These are phyloP conservation scores for Cladosporium sp. DNA, from an alignment of 2,329 filamentous ascomycete genomes.

Conservation along the genomic window DNA sequence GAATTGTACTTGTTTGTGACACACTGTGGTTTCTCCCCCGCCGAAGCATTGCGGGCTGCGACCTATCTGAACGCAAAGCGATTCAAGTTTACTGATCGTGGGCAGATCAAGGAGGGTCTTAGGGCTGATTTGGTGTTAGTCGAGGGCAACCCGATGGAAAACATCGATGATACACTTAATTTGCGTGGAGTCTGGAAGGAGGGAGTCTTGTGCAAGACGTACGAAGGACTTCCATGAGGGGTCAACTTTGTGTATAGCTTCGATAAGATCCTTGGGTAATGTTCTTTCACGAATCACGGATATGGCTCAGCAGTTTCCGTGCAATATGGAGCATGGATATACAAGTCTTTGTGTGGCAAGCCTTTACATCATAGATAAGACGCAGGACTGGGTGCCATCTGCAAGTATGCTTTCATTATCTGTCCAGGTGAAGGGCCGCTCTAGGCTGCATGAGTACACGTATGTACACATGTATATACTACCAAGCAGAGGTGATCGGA, in stretches of 20 bases:
- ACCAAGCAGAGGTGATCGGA: too few species aligned
- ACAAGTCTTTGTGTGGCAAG: too few species aligned
- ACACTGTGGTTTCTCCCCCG: conserved; percentile 39
- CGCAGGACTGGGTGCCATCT: too few species aligned
- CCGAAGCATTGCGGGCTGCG: conserved; percentile 39
- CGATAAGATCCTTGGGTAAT: neutral
- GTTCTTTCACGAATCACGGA: too few species aligned
- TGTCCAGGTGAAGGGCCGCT: too few species aligned
- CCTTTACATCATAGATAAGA: too few species aligned
- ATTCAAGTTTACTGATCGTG: conserved; percentile 40
- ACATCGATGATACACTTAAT: conserved; percentile 40
- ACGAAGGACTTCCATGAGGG: neutral
- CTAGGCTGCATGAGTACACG: too few species aligned
- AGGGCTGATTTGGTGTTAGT: conserved; percentile 43
- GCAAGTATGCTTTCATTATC: too few species aligned
- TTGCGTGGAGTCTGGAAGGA: conserved; percentile 43
- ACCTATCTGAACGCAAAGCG: conserved; percentile 38
- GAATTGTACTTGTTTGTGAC: conserved; percentile 41
- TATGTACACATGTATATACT: too few species aligned
- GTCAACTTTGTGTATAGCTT: too few species aligned
- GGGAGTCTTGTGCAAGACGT: conserved; percentile 23
- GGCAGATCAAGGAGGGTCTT: conserved; percentile 35
- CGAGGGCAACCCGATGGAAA: conserved; percentile 39
- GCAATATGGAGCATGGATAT: too few species aligned
- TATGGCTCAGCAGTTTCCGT: too few species aligned